These are phyloP conservation scores for Exophiala aquamarina DNA, from an alignment of 2,329 filamentous ascomycete species.

Conservation along the genomic window DNA sequence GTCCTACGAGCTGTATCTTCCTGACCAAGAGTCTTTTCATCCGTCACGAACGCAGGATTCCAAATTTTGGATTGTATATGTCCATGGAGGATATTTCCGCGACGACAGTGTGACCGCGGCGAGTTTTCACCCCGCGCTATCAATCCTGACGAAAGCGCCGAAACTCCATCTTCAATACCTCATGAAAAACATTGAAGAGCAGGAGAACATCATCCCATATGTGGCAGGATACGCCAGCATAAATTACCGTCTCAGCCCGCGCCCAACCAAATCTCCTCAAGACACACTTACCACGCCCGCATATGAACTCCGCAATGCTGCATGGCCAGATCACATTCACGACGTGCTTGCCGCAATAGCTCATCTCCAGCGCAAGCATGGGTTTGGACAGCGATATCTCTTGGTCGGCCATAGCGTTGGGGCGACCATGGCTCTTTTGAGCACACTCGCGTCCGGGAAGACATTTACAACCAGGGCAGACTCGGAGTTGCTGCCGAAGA, in stretches of 20 bases:
- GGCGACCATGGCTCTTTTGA: constrained; percentile 47
- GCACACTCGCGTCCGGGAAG: constrained; percentile 36
- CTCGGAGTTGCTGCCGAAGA: constrained; percentile 14
- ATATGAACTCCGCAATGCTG: constrained; percentile 36
- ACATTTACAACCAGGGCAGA: constrained; percentile 9
- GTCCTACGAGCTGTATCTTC: constrained; percentile 26
- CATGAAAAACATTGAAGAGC: constrained; percentile 1
- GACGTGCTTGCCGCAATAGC: constrained; percentile 42
- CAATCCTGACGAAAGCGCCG: constrained; percentile 29
- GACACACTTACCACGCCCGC: constrained; percentile 31
- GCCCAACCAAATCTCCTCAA: constrained; percentile 40
- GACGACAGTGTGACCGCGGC: constrained; percentile 42
- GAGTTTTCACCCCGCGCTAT: constrained; percentile 37
- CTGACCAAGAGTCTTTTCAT: constrained; percentile 8
- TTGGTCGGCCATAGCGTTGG: constrained; percentile 49
- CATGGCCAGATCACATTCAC: constrained; percentile 46
- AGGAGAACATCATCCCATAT: constrained; percentile 12
- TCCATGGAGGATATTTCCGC: constrained; percentile 52
- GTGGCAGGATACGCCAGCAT: constrained; percentile 46
- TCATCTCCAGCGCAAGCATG: constrained; percentile 42
- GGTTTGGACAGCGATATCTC: constrained; percentile 40
- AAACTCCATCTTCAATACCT: constrained; percentile 6
- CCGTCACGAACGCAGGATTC: constrained; percentile 1
- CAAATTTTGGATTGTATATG: constrained; percentile 34
- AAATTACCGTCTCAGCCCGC: constrained; percentile 47